A percentile compares a stretch with the other conserved stretches of the same genome.
These are phyloP conservation scores for Toxicodendron radicans DNA, from an alignment of 345 rosid species.

Conservation along the genomic window DNA sequence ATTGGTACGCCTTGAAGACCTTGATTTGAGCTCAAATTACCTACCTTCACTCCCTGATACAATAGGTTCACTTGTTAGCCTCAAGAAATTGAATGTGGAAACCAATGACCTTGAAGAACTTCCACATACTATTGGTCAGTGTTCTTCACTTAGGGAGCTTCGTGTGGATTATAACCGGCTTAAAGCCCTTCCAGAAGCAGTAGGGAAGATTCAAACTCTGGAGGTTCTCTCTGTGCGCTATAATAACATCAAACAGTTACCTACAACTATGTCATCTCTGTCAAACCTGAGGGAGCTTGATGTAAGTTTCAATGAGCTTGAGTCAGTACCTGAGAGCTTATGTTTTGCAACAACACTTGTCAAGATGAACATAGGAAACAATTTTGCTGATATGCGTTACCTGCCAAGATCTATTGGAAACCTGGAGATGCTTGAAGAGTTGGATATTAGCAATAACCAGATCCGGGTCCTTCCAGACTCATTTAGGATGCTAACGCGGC, in stretches of 20 bases:
- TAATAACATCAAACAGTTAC: slow-evolving; percentile 82
- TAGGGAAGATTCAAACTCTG: slow-evolving; percentile 74
- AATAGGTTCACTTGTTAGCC: slow-evolving; percentile 64
- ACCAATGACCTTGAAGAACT: slow-evolving; percentile 86
- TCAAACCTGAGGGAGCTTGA: slow-evolving; percentile 76
- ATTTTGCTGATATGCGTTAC: slow-evolving; percentile 76
- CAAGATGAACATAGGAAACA: slow-evolving; percentile 89
- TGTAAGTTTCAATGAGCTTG: slow-evolving; percentile 97
- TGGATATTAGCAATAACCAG: slow-evolving; percentile 96
- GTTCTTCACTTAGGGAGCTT: slow-evolving; percentile 72
- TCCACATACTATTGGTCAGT: slow-evolving; percentile 73
- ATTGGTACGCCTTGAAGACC: slow-evolving; percentile 73
- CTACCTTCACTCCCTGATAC: slow-evolving; percentile 64
- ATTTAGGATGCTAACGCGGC: slow-evolving; percentile 66
- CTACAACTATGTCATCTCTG: slow-evolving; percentile 89
- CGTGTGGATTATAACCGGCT: slow-evolving; percentile 87
- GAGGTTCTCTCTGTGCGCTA: slow-evolving; percentile 84
- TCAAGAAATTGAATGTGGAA: slow-evolving; percentile 70
- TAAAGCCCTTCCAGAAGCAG: slow-evolving; percentile 97
- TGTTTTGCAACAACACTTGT: slow-evolving; percentile 81
- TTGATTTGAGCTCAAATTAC: slow-evolving; percentile 80
- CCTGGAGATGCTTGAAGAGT: slow-evolving; percentile 88
- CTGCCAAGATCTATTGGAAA: slow-evolving; percentile 91
- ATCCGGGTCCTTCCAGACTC: slow-evolving; percentile 86
- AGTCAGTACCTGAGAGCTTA: slow-evolving; percentile 89